Conservation (phyloP, 192 early-diverging fungal genomes). For the Umbelopsis vinacea region DNA sequence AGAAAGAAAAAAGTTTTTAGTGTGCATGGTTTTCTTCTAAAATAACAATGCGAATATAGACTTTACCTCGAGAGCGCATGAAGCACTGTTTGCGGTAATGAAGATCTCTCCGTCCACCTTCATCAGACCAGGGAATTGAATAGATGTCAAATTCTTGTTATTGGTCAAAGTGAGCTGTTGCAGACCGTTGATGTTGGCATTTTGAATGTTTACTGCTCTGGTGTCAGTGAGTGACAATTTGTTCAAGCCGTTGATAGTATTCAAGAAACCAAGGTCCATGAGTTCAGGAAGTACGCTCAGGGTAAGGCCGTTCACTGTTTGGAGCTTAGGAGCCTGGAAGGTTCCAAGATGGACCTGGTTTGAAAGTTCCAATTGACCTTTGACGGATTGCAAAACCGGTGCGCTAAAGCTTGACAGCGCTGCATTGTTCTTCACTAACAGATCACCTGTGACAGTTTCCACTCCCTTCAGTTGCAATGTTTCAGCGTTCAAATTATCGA, state of each 20-base stretch:
- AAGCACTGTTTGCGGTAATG: conserved; percentile 28
- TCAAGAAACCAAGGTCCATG: conserved; percentile 34
- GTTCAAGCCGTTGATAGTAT: conserved; percentile 25
- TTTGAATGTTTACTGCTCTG: conserved; percentile 19
- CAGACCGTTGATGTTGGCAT: conserved; percentile 11
- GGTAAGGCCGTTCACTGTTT: conserved; percentile 19
- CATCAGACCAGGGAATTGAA: conserved; percentile 30
- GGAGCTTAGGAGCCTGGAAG: conserved; percentile 27
- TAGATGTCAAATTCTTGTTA: conserved; percentile 35
- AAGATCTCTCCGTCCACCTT: conserved; percentile 22
- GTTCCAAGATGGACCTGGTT: conserved; percentile 32
- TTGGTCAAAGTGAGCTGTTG: conserved; percentile 26
- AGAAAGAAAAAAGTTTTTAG: not conserved
- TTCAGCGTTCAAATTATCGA: conserved; percentile 4
- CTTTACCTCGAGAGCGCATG: conserved; percentile 19
- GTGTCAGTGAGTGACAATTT: conserved; percentile 32
- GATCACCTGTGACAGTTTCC: conserved; percentile 29
- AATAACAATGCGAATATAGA: not conserved
- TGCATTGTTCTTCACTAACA: conserved; percentile 24
- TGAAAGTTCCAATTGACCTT: conserved; percentile 27
- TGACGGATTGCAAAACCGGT: conserved; percentile 32
- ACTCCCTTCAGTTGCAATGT: conserved; percentile 30
- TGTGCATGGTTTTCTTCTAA: not conserved
- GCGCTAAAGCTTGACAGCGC: conserved; percentile 24
- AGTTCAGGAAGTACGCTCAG: conserved; percentile 35